phyloP scores from a whole-genome alignment of 2,329 filamentous ascomycete genomes.

The Cucurbitaria berberidis region DNA sequence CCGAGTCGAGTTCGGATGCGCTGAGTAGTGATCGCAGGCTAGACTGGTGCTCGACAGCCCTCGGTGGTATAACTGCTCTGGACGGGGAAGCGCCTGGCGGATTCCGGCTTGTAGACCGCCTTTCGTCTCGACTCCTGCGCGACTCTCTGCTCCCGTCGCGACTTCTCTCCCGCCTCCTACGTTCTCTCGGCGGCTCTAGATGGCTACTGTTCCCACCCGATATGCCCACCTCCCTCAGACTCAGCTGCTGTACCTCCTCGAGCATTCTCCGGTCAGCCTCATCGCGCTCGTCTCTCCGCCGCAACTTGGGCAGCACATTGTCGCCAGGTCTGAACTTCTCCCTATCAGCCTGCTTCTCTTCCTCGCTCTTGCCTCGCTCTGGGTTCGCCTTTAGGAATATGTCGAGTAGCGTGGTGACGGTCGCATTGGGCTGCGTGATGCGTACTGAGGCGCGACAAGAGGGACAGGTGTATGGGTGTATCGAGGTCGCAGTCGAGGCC shows the following conservation, averaged over 20 bases:
- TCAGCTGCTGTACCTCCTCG: constrained; percentile 74
- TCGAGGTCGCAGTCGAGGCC: constrained; percentile 62
- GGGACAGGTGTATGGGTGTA: constrained; percentile 80
- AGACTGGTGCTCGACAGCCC: constrained; percentile 85
- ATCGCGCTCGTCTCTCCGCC: constrained; percentile 57
- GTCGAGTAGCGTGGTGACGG: constrained; percentile 85
- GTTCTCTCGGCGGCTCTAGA: constrained; percentile 38
- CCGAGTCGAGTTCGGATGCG: constrained; percentile 75
- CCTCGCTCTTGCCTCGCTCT: constrained; percentile 69
- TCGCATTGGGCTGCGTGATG: constrained; percentile 87
- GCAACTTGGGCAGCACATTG: constrained; percentile 71
- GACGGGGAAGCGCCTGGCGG: constrained; percentile 26
- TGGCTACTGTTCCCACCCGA: constrained; percentile 51
- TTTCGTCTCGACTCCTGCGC: constrained; percentile 31
- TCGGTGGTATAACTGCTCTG: constrained; percentile 37
- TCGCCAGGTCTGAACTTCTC: constrained; percentile 82
- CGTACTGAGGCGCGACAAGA: constrained; percentile 87
- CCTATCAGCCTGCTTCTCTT: constrained; percentile 78
- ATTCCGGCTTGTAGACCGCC: constrained; percentile 36
- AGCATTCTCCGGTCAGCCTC: constrained; percentile 73
- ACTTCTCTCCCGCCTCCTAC: constrained; percentile 46
- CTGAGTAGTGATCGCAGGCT: constrained; percentile 86
- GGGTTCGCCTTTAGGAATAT: constrained; percentile 86
- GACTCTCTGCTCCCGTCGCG: constrained; percentile 47
- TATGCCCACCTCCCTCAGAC: constrained; percentile 70